Evolutionary conservation across 495 filamentous ascomycete genomes (phyloP).

Genomic region (Melanomma pulvis-pyrius): DNA sequence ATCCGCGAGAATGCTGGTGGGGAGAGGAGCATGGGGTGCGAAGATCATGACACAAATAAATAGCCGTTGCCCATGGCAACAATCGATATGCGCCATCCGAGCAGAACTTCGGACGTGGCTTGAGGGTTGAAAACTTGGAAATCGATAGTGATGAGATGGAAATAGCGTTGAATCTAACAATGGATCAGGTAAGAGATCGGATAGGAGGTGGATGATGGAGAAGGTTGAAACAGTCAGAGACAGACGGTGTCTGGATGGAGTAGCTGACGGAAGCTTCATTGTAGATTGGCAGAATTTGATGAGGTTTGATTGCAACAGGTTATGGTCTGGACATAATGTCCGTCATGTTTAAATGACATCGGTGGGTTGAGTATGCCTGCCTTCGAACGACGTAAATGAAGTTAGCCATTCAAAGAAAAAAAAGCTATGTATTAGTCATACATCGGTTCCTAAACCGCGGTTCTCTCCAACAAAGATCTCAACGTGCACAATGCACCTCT

Average conservation of each 20-base stretch:
- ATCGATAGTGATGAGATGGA: neutral
- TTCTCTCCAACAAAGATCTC: neutral
- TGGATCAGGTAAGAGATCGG: neutral
- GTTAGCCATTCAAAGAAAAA: neutral
- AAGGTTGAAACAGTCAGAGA: neutral
- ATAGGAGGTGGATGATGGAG: neutral
- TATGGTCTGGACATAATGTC: too few species aligned
- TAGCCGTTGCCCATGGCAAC: conserved; percentile 34
- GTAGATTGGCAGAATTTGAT: neutral
- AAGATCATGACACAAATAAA: conserved; percentile 25
- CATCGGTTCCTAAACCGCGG: neutral
- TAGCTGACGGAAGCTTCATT: neutral
- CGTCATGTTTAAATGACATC: too few species aligned
- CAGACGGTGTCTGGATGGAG: neutral
- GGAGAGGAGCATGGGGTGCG: conserved; percentile 22
- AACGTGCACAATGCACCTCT: conserved; percentile 14
- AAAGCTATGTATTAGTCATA: neutral
- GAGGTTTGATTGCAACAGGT: too few species aligned
- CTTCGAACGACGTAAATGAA: too few species aligned
- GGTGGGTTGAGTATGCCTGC: too few species aligned
- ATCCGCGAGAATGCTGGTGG: conserved; percentile 28
- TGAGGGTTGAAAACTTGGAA: too few species aligned
- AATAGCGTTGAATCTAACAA: neutral
- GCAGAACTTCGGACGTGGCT: too few species aligned
- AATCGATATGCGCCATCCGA: conserved; percentile 18